Base-by-base conservation (phyloP, 257 asterid species). In the Oldenlandia corymbosa region DNA sequence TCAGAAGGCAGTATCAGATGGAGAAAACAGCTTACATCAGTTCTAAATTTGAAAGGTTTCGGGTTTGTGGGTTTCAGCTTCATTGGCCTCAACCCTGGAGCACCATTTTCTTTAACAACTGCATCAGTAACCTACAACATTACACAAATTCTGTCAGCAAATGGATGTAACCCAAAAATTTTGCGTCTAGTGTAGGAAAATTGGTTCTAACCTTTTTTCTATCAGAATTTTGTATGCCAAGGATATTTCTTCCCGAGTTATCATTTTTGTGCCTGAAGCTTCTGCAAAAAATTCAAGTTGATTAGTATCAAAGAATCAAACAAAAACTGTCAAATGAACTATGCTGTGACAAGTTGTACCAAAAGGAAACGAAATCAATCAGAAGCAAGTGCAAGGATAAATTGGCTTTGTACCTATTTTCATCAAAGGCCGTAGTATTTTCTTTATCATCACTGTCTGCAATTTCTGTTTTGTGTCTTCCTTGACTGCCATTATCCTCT, bases 41-140 rank as follows among this genome's bases (percentile, higher is more conserved):
- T 93, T 85, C 97, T 81, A 65, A 93, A 90, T 79, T 93, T 85
- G 77, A 93, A 93, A 51, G 99, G 99, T 68, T 87, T 93, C 5
- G 97, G 97, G 48, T 84, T 84, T 60, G 99, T 90, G 41, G 84
- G 83, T 85, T 84, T 93, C 36, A 84, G 86, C 79, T 90, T 93
- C 83, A 74, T 81, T 66, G 70, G 71, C 83, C 87, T 87, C 66
- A 69, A 52, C 47, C 70, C 85, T 50, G 74, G 66, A 66, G 48
- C 66, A 50, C 73, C 73, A 50, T 66, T 68, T 51, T 56, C 74
- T 70, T 72, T 85, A 41, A 75, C 83, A 41, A 39, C 70, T 59
- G 72, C 67, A 75, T 73, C 80, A 62, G 66, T 65, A 70, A 58
- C 79, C 96, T 88, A 34, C 58, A 68, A 18, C 16, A 64, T 49